Base-by-base conservation (phyloP, 495 filamentous ascomycete genomes). In the Mycothermus thermophilus region DNA sequence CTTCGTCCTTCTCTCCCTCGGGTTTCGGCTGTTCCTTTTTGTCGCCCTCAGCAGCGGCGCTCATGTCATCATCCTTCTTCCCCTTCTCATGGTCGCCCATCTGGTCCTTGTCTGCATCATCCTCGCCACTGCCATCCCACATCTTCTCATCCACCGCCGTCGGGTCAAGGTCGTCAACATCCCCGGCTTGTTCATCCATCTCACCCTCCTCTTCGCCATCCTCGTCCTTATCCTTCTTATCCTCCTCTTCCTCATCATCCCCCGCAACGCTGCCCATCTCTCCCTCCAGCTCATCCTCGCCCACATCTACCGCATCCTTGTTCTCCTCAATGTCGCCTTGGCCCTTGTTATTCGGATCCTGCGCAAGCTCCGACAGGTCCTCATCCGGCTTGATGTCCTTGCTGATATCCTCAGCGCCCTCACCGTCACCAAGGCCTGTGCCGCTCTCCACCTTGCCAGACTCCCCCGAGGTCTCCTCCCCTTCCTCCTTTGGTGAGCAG, bases 361-460 rank as follows among this genome's bases (percentile, higher is more conserved):
- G 81, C 2, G 92, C 88, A 12, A 96, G 66, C 34, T 99, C 92
- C 2, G 80, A 77, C 9, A 99, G 55, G 55, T 96, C 84, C 57
- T 99, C 92, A 40, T 96, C 88, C 30, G 84, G 78, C 40, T 81
- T 71, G 30, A 99, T 77, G 50, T 96, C 88, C 46, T 96, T 94
- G 58, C 86, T 94, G 36, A 99, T 95, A 60, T 99, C 87, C 49
- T 96, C 84, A 2, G 78, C 84, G 16, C 86, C 92, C 48, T 94
- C 81, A 9, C 87, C 88, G 37, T 94, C 88, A 19, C 90, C 92
- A n/a, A 99, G 72, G 16, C 92, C 92, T 4, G 87, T 96, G n/a
- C 92, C 92, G 32, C 68, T 72, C 54, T 99, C 87, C 26, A 93
- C 63, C 43, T 87, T 74, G 5, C 83, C 80, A 12, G 71, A 65